Conservation (phyloP, 768 basidiomycete species). For the Lactarius hatsudake region DNA sequence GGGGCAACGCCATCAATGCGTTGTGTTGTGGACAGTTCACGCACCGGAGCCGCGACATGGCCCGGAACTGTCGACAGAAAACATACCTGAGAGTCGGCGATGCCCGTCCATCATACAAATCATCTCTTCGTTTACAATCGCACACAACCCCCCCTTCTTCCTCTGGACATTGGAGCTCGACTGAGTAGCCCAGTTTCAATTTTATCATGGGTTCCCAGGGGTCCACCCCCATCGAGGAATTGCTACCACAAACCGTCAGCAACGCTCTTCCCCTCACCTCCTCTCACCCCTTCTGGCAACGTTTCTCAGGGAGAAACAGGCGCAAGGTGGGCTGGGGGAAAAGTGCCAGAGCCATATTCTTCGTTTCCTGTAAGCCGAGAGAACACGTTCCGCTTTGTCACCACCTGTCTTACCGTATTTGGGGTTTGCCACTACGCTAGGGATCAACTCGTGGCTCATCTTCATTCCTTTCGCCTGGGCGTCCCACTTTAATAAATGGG, state of each 20-base stretch:
- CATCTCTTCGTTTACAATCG: neutral
- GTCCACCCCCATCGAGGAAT: neutral
- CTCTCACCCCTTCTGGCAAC: slow-evolving; percentile 9
- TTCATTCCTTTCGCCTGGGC: slow-evolving; percentile 33
- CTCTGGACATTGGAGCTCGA: neutral
- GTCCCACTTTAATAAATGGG: slow-evolving; percentile 31
- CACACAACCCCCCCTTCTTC: no score
- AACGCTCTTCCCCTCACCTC: neutral
- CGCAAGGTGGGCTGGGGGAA: slow-evolving; percentile 11
- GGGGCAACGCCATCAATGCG: neutral
- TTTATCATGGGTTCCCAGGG: neutral
- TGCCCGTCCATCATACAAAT: neutral
- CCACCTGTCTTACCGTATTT: neutral
- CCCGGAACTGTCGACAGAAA: neutral
- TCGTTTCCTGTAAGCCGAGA: slow-evolving; percentile 21
- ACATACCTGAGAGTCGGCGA: neutral
- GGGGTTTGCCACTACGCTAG: slow-evolving; percentile 4
- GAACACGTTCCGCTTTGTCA: neutral
- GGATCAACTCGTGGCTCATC: slow-evolving; percentile 29
- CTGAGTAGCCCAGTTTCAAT: no score
- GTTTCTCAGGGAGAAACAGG: slow-evolving; percentile 20
- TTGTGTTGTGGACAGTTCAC: neutral
- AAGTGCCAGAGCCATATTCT: slow-evolving; percentile 17
- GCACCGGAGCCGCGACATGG: neutral
- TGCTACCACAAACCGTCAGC: neutral